Evolutionary conservation across 306 rosid species (phyloP).

Genomic region (Argentina anserina): DNA sequence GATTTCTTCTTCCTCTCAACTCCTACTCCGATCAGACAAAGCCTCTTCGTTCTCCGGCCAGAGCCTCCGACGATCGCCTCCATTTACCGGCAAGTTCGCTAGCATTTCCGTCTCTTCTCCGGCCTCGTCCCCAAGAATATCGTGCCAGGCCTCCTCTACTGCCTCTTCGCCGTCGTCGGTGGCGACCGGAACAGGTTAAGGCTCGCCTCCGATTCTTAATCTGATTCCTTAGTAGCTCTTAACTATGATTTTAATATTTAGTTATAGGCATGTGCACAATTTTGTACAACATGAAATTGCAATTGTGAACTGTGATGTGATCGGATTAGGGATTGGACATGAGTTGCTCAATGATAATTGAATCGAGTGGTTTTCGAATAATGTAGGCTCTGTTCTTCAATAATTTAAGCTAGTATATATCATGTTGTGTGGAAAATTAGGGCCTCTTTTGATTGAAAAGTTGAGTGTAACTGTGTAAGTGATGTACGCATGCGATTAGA

Average conservation of each 20-base stretch:
- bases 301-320: not conserved
- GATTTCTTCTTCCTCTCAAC: constrained; percentile 25
- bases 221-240: not conserved
- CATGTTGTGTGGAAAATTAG: constrained; percentile 3
- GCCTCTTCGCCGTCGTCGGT: constrained; percentile 35
- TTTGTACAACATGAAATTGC: not conserved
- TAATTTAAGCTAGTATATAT: not conserved
- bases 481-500: not conserved
- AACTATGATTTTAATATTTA: not conserved
- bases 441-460: constrained; percentile 5
- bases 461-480: not conserved
- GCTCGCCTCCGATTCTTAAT: not conserved
- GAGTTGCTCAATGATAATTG: not conserved
- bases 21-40: constrained; percentile 29
- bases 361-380: not conserved
- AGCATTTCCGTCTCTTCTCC: constrained; percentile 29
- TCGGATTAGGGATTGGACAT: not conserved
- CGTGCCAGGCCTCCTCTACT: constrained; percentile 45
- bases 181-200: constrained; percentile 29
- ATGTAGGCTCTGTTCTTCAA: not conserved
- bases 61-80: constrained; percentile 28
- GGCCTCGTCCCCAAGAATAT: constrained; percentile 28
- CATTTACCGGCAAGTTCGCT: constrained; percentile 13
- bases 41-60: constrained; percentile 33
- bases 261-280: constrained; percentile 8